Base-by-base conservation (phyloP, 2,329 filamentous ascomycete genomes). In the Cladosporium austrohemisphaericum region DNA sequence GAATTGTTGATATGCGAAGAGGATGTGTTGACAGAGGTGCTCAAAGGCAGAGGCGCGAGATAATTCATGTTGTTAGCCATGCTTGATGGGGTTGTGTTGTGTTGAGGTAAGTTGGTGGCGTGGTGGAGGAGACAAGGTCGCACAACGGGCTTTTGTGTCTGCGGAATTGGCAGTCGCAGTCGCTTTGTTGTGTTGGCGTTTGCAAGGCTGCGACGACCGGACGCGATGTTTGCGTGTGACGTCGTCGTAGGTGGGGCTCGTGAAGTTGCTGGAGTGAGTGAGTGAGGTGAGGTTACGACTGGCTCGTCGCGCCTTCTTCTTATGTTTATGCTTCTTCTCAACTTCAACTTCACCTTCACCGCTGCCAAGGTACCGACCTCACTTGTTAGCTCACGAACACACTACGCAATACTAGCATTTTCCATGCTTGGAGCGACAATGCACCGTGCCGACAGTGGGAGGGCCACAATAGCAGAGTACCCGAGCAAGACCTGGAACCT, bases 221-320 rank as follows among this genome's bases (percentile, higher is more conserved):
- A 14, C 20, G n/a, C 36, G 7, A 10, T n/a, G 25, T 40, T 40
- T 14, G n/a, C 5, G 7, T 22, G 37, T 9, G 23, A 40, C 23
- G 36, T 10, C 20, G 22, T 25, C n/a, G 37, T 5, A 14, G 32
- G 32, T 10, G 32, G 13, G 23, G 14, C 18, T 13, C 16, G 37
- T 41, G 40, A 14, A 22, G 25, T 28, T 6, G 25, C 25, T 10
- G 29, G 29, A 41, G 26, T 19, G 16, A 43, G 5, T n/a, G 14
- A 25, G 10, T 40, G 41, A 44, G 14, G 41, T 32, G 41, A 44
- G 18, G 41, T 32, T 32, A 19, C 18, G 16, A 20, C 28, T 23
- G 18, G 11, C 18, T 20, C 14, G 4, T 22, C 41, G 28, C 41
- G 10, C 41, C 28, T 32, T 16, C 26, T 16, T 4, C 19, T 16